phyloP scores from a whole-genome alignment of 2,329 filamentous ascomycete genomes.

The Metarhizium humberi region DNA sequence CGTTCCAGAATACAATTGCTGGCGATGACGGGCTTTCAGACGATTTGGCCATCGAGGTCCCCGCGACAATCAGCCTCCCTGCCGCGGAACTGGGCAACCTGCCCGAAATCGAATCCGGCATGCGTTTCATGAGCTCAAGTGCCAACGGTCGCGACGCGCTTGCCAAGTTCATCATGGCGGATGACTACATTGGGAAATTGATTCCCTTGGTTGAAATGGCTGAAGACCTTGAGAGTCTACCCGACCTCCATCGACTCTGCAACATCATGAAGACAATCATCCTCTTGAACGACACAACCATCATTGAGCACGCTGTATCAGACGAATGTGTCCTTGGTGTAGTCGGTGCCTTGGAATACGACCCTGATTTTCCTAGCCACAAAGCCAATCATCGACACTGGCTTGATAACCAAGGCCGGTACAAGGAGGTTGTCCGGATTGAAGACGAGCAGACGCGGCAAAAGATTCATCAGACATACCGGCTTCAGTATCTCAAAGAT shows the following conservation, averaged over 20 bases:
- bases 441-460: slow-evolving; percentile 70
- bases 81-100: slow-evolving; percentile 74
- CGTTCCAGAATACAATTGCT: slow-evolving; percentile 41
- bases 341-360: slow-evolving; percentile 92
- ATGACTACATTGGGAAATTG: slow-evolving; percentile 81
- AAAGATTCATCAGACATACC: slow-evolving; percentile 95
- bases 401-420: slow-evolving; percentile 77
- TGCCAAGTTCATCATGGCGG: slow-evolving; percentile 74
- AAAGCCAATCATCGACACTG: slow-evolving; percentile 96
- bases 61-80: slow-evolving; percentile 64
- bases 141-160: slow-evolving; percentile 74
- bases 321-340: slow-evolving; percentile 86
- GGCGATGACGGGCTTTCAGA: slow-evolving; percentile 81
- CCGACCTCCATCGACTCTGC: slow-evolving; percentile 83
- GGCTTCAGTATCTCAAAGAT: slow-evolving; percentile 92
- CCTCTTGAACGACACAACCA: slow-evolving; percentile 84
- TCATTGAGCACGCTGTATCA: slow-evolving; percentile 88
- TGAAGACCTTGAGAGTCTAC: slow-evolving; percentile 80
- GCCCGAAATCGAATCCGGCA: slow-evolving; percentile 72
- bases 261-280: slow-evolving; percentile 98
- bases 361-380: slow-evolving; percentile 94
- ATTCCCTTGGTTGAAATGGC: slow-evolving; percentile 80
- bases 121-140: slow-evolving; percentile 69
- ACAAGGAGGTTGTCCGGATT: slow-evolving; percentile 93
- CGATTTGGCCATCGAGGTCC: slow-evolving; percentile 67